Percentiles rank a stretch among this genome's conserved stretches.
Conservation (phyloP, 225 moss, liverwort and hornwort genomes). For the Lunularia cruciata region DNA sequence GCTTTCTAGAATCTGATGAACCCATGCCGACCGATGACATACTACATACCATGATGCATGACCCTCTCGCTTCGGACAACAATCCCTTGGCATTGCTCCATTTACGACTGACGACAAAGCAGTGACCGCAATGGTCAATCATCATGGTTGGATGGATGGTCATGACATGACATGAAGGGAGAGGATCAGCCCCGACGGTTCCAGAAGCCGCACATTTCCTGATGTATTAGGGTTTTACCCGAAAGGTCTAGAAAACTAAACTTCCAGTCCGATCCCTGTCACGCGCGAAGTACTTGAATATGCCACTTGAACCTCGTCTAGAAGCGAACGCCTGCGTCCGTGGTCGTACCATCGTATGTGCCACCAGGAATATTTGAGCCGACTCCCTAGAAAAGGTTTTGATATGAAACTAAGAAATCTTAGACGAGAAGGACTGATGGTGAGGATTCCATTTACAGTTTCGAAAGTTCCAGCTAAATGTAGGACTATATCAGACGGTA, state of each 20-base stretch:
- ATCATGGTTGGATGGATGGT: constrained; percentile 5
- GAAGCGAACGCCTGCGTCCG: no score
- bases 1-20: constrained; percentile 24
- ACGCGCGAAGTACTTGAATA: background rate
- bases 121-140: background rate
- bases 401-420: no score
- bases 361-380: no score
- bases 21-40: background rate
- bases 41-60: background rate
- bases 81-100: background rate
- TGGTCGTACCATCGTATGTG: no score
- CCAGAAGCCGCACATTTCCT: constrained; percentile 3
- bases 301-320: no score
- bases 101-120: background rate
- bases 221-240: constrained; percentile 11
- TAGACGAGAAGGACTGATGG: no score
- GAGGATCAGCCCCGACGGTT: background rate
- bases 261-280: background rate
- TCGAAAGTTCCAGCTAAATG: no score
- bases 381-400: no score
- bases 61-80: background rate
- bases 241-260: constrained; percentile 2
- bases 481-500: no score
- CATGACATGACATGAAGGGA: background rate
- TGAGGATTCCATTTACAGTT: no score